Conservation (phyloP, 2,329 filamentous ascomycete genomes). For the Stenocarpella maydis region DNA sequence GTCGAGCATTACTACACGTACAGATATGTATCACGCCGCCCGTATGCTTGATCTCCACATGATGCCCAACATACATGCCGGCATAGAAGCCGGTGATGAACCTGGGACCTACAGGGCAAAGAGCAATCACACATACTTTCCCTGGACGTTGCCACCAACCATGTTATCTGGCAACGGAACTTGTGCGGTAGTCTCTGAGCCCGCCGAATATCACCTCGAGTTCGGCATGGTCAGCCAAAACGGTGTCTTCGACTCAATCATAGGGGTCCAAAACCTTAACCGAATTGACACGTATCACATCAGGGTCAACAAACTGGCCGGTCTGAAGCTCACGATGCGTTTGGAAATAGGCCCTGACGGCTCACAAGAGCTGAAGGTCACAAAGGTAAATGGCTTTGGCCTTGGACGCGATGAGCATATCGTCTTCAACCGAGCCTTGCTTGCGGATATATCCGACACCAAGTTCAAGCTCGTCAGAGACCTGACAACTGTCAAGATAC, state of each 20-base stretch:
- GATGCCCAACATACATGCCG: slow-evolving; percentile 70
- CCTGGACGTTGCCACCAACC: slow-evolving; percentile 85
- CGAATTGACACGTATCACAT: slow-evolving; percentile 56
- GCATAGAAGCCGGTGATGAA: slow-evolving; percentile 55
- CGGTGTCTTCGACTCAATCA: slow-evolving; percentile 54
- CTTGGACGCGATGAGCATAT: slow-evolving; percentile 90
- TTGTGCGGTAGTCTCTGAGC: slow-evolving; percentile 76
- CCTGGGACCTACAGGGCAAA: slow-evolving; percentile 54
- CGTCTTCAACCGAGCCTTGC: slow-evolving; percentile 78
- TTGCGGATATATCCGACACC: slow-evolving; percentile 80
- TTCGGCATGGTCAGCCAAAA: slow-evolving; percentile 62
- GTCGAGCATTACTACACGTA: slow-evolving; percentile 80
- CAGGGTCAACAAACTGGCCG: slow-evolving; percentile 61
- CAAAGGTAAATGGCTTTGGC: slow-evolving; percentile 80
- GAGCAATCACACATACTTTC: slow-evolving; percentile 86
- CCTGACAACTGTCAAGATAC: slow-evolving; percentile 51
- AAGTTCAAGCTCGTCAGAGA: slow-evolving; percentile 84
- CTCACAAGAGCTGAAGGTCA: slow-evolving; percentile 70
- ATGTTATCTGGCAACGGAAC: slow-evolving; percentile 80
- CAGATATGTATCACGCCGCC: slow-evolving; percentile 88
- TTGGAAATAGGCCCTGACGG: slow-evolving; percentile 61
- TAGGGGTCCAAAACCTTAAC: slow-evolving; percentile 57
- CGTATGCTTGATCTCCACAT: slow-evolving; percentile 83
- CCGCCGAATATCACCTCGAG: slow-evolving; percentile 74
- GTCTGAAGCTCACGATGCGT: slow-evolving; percentile 72